Evolutionary conservation across 306 rosid species (phyloP).

Genomic region (Rosa persica): DNA sequence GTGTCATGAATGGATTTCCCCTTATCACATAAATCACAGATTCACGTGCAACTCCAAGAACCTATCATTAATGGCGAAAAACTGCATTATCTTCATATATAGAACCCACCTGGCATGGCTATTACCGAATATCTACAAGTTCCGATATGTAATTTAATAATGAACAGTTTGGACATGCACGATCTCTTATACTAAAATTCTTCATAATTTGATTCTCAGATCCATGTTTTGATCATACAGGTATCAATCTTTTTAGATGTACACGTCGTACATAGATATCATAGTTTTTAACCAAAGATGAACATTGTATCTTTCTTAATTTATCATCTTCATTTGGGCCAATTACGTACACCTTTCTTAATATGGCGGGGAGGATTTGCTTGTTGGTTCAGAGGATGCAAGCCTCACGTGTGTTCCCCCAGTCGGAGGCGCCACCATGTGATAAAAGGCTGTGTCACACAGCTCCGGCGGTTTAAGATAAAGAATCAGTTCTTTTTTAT

Average conservation of each 20-base stretch:
- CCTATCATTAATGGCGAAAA: too few species aligned
- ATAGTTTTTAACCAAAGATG: neutral
- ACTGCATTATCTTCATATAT: neutral
- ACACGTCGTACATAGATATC: neutral
- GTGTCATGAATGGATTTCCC: too few species aligned
- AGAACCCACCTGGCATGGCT: neutral
- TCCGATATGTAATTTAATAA: neutral
- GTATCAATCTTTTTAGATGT: neutral
- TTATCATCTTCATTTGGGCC: neutral
- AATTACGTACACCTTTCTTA: neutral
- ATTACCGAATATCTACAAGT: neutral
- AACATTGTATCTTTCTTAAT: neutral
- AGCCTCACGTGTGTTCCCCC: slow-evolving; percentile 55
- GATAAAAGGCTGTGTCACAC: slow-evolving; percentile 36
- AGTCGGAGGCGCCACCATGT: slow-evolving; percentile 36
- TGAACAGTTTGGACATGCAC: neutral
- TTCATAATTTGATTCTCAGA: neutral
- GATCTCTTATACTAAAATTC: neutral
- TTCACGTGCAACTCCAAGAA: too few species aligned
- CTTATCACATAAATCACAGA: too few species aligned
- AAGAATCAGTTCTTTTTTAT: neutral
- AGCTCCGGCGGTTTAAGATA: slow-evolving; percentile 18
- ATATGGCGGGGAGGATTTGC: neutral
- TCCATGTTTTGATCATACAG: neutral
- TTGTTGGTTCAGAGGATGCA: slow-evolving; percentile 56